Conservation (phyloP, 2,329 filamentous ascomycete species). For the Penicillium capsulatum region DNA sequence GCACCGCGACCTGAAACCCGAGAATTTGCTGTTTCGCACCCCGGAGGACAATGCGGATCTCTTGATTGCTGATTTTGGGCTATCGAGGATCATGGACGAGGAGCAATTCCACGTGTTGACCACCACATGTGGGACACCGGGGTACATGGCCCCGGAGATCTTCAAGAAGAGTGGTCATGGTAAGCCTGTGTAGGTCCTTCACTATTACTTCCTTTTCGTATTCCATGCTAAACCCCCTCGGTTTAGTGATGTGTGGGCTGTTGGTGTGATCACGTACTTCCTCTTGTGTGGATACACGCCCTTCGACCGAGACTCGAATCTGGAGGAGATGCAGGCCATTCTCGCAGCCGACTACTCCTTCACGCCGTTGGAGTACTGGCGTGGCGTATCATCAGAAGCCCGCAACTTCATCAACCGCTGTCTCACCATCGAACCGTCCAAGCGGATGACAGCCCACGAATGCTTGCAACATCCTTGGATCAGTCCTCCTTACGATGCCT, state of each 20-base stretch:
- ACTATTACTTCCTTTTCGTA: neutral
- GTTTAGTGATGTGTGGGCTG: conserved; percentile 82
- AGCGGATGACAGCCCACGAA: conserved; percentile 87
- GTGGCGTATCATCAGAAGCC: conserved; percentile 77
- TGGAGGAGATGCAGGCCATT: conserved; percentile 99
- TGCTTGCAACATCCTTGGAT: conserved; percentile 64
- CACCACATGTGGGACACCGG: conserved; percentile 94
- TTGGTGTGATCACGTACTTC: conserved; percentile 98
- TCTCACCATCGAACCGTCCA: conserved; percentile 80
- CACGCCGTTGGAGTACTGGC: conserved; percentile 93
- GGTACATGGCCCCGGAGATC: conserved; percentile 99
- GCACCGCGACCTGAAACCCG: conserved; percentile 94
- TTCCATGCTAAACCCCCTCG: neutral
- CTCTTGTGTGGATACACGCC: conserved; percentile 96
- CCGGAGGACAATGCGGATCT: conserved; percentile 97
- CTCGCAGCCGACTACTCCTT: conserved; percentile 95
- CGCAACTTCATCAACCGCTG: conserved; percentile 91
- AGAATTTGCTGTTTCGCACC: conserved; percentile 93
- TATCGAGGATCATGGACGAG: conserved; percentile 97
- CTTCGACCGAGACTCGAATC: conserved; percentile 93
- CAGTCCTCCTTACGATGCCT: conserved; percentile 51
- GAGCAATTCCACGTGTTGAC: conserved; percentile 97
- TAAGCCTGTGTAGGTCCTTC: conserved; percentile 71
- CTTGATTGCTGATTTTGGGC: conserved; percentile 92
- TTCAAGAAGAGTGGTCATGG: conserved; percentile 98